Evolutionary conservation across 192 early-diverging fungal genomes (phyloP).

Genomic region (Entomortierella lignicola): DNA sequence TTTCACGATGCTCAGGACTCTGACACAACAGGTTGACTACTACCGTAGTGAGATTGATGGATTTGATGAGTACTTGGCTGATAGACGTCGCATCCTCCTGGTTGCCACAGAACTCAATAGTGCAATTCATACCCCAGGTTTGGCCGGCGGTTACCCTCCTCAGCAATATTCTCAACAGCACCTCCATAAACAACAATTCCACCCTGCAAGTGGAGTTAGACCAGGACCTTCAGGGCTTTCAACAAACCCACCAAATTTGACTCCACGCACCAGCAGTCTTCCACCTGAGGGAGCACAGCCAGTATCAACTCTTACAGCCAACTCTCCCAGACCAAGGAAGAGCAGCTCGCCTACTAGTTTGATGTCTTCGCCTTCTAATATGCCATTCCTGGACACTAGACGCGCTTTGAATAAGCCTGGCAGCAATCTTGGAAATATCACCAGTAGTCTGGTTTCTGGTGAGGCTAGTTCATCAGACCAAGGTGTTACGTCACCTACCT

Average conservation of each 20-base stretch:
- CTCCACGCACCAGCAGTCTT: constrained; percentile 12
- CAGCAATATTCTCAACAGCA: constrained; percentile 19
- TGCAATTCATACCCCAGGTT: constrained; percentile 43
- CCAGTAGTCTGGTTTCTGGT: neutral
- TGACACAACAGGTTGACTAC: constrained; percentile 75
- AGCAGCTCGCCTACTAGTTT: constrained; percentile 35
- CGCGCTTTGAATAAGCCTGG: constrained; percentile 8
- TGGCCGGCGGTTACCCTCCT: constrained; percentile 8
- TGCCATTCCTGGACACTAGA: constrained; percentile 31
- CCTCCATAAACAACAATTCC: constrained; percentile 52
- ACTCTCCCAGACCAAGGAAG: constrained; percentile 26
- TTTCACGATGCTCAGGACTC: constrained; percentile 71
- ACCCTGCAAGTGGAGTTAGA: constrained; percentile 1
- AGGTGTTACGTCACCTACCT: neutral
- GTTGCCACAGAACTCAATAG: constrained; percentile 60
- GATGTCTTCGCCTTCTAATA: constrained; percentile 49
- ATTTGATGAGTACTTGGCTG: constrained; percentile 69
- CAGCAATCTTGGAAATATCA: neutral
- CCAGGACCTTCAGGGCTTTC: constrained; percentile 51
- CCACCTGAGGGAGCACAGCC: constrained; percentile 5
- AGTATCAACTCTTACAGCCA: neutral
- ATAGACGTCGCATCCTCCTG: constrained; percentile 67
- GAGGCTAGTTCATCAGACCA: constrained; percentile 8
- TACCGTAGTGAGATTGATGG: constrained; percentile 66
- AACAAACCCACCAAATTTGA: neutral